Evolutionary conservation across 2,329 filamentous ascomycete species (phyloP), one percentile per base, ranked within the genome.

Genomic region (Penicillium thymicola): DNA sequence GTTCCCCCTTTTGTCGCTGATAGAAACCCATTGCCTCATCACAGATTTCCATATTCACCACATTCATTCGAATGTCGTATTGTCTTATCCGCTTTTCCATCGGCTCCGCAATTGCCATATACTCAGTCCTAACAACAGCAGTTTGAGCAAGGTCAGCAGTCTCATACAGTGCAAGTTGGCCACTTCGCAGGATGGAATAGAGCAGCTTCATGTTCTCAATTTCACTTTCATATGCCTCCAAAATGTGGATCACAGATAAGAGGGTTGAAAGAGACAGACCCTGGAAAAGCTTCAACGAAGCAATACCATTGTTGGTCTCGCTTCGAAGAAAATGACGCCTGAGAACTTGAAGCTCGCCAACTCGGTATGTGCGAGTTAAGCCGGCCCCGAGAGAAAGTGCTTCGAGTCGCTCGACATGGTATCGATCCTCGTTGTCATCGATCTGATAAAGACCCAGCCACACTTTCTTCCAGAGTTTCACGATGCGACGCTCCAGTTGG

Each of bases 381-480:
- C 65, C 65, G 0, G 65, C 58, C 3, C 65, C 59, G 2, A 51
- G 51, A 27, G 59, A 67, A 21, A 68, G 61, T 11, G 54, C 47
- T 9, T 62, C 53, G 2, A 68, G 51, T 27, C 59, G 51, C 27
- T 60, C 57, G 21, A 55, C 43, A n/a, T 66, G 61, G 13, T 42
- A 60, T 14, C 48, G 52, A 25, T 48, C 52, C 5, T 59, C 25
- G 6, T 43, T 44, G 23, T 62, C 51, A 28, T 64, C 41, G n/a
- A 64, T 51, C 42, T 67, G 60, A 37, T 67, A 66, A 10, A 67
- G 56, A 2, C 63, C 64, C 21, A 66, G 52, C 62, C 64, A 67
- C 28, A 64, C 52, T 11, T 47, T 59, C 23, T 52, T 59, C 64
- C 63, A 67, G n/a, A 59, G 51, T 4, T 59, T 53, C 16, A 63